phyloP scores from a whole-genome alignment of 768 basidiomycete genomes.

The Hemileccinum rubropunctum region DNA sequence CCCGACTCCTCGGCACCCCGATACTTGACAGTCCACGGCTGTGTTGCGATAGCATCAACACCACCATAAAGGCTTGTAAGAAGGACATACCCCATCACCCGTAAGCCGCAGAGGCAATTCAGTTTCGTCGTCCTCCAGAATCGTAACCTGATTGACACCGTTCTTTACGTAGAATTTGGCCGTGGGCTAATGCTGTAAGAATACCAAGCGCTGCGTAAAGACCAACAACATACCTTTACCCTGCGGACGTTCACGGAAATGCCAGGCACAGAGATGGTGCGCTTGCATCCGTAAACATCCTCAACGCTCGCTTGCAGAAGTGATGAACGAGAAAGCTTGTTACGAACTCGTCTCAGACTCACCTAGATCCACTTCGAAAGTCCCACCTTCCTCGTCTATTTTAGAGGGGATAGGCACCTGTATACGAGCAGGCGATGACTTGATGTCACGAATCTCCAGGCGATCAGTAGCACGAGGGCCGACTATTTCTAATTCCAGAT shows the following conservation, averaged over 20 bases:
- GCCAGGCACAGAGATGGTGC: slow-evolving; percentile 70
- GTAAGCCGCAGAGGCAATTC: slow-evolving; percentile 82
- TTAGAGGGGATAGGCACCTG: slow-evolving; percentile 65
- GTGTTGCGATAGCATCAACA: slow-evolving; percentile 5
- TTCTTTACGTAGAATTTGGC: slow-evolving; percentile 78
- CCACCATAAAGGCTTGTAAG: background rate
- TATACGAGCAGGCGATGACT: slow-evolving; percentile 51
- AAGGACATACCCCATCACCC: slow-evolving; percentile 74
- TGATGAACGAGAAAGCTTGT: slow-evolving; percentile 1
- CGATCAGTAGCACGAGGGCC: slow-evolving; percentile 67
- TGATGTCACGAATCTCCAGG: slow-evolving; percentile 53
- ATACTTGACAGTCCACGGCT: slow-evolving; percentile 92
- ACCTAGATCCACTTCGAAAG: slow-evolving; percentile 80
- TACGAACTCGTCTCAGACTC: slow-evolving; percentile 16
- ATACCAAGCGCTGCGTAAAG: background rate
- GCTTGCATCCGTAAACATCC: slow-evolving; percentile 86
- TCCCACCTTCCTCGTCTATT: slow-evolving; percentile 66
- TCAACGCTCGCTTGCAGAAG: slow-evolving; percentile 66
- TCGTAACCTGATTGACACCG: slow-evolving; percentile 52
- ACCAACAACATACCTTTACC: slow-evolving; percentile 53
- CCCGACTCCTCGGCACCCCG: slow-evolving; percentile 47
- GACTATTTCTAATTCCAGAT: slow-evolving; percentile 76
- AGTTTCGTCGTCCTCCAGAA: slow-evolving; percentile 72
- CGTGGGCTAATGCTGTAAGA: slow-evolving; percentile 57
- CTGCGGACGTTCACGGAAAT: slow-evolving; percentile 82